These are phyloP conservation scores for Euptelea pleiosperma DNA, from an alignment of 164 flowering plant genomes.

Conservation along the genomic window DNA sequence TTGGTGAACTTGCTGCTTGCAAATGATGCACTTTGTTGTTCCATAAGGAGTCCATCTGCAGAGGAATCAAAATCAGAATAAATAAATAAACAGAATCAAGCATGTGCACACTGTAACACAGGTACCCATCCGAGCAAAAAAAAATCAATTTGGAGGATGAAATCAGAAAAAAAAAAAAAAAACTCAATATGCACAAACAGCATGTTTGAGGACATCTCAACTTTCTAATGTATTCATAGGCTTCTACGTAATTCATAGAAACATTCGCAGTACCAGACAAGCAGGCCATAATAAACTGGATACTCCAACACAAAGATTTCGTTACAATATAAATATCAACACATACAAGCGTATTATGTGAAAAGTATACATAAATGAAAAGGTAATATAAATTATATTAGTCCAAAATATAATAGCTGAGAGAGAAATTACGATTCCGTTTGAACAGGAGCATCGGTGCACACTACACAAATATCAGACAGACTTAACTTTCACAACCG, in stretches of 20 bases:
- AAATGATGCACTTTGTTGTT: slow-evolving; percentile 79
- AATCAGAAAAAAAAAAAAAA: slow-evolving; percentile 2
- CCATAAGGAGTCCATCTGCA: slow-evolving; percentile 97
- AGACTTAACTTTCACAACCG: not conserved
- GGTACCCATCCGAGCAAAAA: not conserved
- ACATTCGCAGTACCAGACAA: too few species aligned
- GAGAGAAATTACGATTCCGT: not conserved
- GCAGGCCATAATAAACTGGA: too few species aligned
- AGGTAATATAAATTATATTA: not conserved
- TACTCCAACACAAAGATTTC: not conserved
- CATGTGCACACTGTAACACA: not conserved
- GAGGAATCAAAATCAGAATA: not conserved
- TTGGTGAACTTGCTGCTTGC: slow-evolving; percentile 99
- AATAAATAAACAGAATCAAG: not conserved
- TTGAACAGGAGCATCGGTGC: not conserved
- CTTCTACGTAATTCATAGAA: not conserved
- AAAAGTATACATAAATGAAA: not conserved
- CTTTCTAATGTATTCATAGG: not conserved
- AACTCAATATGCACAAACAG: not conserved
- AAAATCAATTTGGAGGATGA: too few species aligned
- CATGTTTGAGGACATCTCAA: not conserved
- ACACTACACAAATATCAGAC: not conserved
- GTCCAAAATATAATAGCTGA: not conserved
- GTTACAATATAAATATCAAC: not conserved
- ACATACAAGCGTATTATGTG: not conserved